These are phyloP conservation scores for Cryptosporidium sp. DNA, from an alignment of 169 alveolate species.

Conservation along the genomic window DNA sequence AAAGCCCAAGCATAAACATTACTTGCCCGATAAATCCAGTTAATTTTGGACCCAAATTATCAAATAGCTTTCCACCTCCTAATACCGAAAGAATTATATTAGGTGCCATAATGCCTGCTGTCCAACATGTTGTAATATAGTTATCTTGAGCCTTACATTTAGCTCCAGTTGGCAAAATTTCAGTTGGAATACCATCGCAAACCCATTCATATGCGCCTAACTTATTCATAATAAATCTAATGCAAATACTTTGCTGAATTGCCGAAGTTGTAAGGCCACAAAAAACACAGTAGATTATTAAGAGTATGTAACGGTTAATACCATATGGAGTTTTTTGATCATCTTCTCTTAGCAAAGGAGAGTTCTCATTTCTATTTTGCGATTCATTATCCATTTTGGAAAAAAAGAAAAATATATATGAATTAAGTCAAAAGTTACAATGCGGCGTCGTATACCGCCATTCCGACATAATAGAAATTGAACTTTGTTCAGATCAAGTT, in stretches of 20 bases:
- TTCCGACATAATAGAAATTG: neutral
- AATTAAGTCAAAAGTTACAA: conserved; percentile 13
- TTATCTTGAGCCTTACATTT: conserved; percentile 64
- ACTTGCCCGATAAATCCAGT: conserved; percentile 69
- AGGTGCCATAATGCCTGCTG: conserved; percentile 76
- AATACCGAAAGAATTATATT: conserved; percentile 56
- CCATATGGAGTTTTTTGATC: conserved; percentile 56
- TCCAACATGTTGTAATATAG: conserved; percentile 67
- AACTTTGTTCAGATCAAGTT: neutral
- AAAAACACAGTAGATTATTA: conserved; percentile 47
- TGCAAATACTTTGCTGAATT: conserved; percentile 73
- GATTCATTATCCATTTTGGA: conserved; percentile 11
- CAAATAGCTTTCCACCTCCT: conserved; percentile 71
- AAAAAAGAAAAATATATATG: neutral
- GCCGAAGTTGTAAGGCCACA: conserved; percentile 69
- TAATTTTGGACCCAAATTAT: conserved; percentile 56
- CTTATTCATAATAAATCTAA: conserved; percentile 58
- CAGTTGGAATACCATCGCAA: conserved; percentile 13
- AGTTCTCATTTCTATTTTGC: neutral
- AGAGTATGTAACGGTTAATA: conserved; percentile 38
- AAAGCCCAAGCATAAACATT: conserved; percentile 53
- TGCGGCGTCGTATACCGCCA: conserved; percentile 42
- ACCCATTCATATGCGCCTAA: conserved; percentile 72
- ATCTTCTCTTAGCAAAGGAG: neutral
- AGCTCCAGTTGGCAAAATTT: conserved; percentile 66